These are phyloP conservation scores for Ustilago tritici DNA, from an alignment of 1,284 basidiomycete genomes.

Conservation along the genomic window DNA sequence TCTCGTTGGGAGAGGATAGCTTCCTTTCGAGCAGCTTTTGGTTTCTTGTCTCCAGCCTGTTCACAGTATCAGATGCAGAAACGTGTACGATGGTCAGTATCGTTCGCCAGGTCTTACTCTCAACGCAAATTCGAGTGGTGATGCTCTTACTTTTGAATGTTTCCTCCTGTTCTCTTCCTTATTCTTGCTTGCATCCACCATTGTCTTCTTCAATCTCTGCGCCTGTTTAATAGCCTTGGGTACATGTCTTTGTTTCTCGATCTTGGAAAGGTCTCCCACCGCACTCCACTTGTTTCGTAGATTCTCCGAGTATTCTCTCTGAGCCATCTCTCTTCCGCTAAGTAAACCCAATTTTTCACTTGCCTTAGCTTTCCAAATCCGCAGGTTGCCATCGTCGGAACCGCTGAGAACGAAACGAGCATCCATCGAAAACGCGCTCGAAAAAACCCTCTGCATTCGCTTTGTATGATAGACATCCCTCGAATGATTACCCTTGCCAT, in stretches of 20 bases:
- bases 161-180: conserved; percentile 90
- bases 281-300: conserved; percentile 88
- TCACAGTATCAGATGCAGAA: background rate
- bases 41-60: conserved; percentile 82
- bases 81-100: background rate
- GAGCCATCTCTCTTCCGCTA: conserved; percentile 89
- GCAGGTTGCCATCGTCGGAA: conserved; percentile 95
- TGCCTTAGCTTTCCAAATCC: conserved; percentile 95
- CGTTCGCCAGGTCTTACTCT: background rate
- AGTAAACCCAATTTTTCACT: conserved; percentile 92
- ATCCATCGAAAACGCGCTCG: conserved; percentile 80
- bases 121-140: background rate
- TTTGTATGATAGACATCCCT: conserved; percentile 98
- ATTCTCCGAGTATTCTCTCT: conserved; percentile 90
- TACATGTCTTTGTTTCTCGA: conserved; percentile 85
- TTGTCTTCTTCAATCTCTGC: conserved; percentile 86
- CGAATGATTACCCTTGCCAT: conserved; percentile 80
- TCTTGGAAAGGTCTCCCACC: conserved; percentile 79
- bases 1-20: conserved; percentile 54
- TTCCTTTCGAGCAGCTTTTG: conserved; percentile 86
- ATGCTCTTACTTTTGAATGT: conserved; percentile 72
- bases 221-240: conserved; percentile 92
- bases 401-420: conserved; percentile 92
- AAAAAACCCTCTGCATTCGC: conserved; percentile 90
- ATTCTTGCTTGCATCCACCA: conserved; percentile 88